Base-by-base conservation (phyloP, 495 filamentous ascomycete genomes). In the Xylaria bambusicola region DNA sequence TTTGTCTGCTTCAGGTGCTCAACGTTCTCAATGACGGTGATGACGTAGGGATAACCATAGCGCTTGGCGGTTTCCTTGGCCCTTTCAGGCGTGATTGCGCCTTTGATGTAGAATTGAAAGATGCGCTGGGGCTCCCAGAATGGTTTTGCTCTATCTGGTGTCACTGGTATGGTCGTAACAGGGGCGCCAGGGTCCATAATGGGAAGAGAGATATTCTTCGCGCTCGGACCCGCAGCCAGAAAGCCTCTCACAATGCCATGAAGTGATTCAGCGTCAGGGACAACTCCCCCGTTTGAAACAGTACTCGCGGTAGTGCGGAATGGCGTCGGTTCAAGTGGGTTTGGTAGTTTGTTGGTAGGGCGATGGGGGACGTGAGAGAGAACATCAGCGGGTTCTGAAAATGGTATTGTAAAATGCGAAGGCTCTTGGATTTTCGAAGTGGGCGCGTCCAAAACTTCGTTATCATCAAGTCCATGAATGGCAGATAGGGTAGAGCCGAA, bases 71-170 rank as follows among this genome's bases (percentile, higher is more conserved):
- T 53, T 52, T 53, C 48, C 8, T 44, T 60, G 15, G 57, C 49
- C 40, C 46, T 53, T 40, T 24, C 57, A 13, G 41, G 49, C 18
- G 57, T 60, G 2, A 52, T 52, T 40, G 21, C 40, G n/a, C 57
- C 57, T 53, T 47, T 38, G 15, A 52, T 10, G 20, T 60, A 52
- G 15, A 44, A 60, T 21, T 52, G 38, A n/a, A 60, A 60, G 23
- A 60, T 46, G 12, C 47, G 44, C 44, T 31, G 44, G 6, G 46
- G 55, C 29, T 42, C 17, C 45, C 44, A 58, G 24, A 58, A 40
- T 20, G 55, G 31, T 12, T 23, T 49, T 7, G 23, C 31, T 15
- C 29, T 49, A n/a, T 58, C 9, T 23, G 35, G 17, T 20, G 23
- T 29, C 31, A 27, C 17, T 2, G 33, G 10, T 15, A 1, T 31